Base-by-base conservation (phyloP, 805 yeast genomes). In the Yarrowia phangngaensis region DNA sequence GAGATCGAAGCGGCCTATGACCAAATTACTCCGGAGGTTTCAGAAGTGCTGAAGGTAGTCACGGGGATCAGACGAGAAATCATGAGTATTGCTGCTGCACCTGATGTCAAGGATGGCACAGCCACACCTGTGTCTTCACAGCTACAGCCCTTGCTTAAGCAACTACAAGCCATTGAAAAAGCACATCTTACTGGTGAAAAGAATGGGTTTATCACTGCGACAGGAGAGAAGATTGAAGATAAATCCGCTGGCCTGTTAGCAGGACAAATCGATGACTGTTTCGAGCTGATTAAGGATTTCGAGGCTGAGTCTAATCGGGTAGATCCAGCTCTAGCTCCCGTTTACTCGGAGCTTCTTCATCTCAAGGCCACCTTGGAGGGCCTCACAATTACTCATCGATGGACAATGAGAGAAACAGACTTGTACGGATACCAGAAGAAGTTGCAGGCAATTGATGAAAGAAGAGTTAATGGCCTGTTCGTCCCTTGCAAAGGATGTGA, bases 351-450 rank as follows among this genome's bases (percentile, higher is more conserved):
- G 52, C 70, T 92, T 55, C 68, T 76, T 22, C 76, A 74, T 34
- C 72, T 87, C 56, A 85, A 87, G 63, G 72, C 78, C 17, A 80
- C 81, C 14, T 72, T 92, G 53, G 95, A 86, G 57, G 86, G 85
- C 56, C 70, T 92, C 54, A 72, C 90, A 58, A 79, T 92, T 34
- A 92, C 98, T 3, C 80, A 96, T 65, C 77, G 98, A 64, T 92
- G 99, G 99, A 90, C 97, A 2, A 71, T 92, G 68, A 78, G 99
- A 60, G 95, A 89, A 60, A 92, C 98, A 0, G 99, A 92, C 67
- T 72, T 92, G 53, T 92, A 84, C 67, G 73, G 75, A 40, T 89
- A 84, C 63, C 95, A 88, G 65, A 79, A 81, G 59, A 72, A 73
- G 54, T 70, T 92, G 54, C 80, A 78, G 58, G 75, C 71, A 51